Percentiles rank a stretch among this genome's conserved stretches.
Conservation (phyloP, 257 asterid species). For the Capsicum chinense region DNA sequence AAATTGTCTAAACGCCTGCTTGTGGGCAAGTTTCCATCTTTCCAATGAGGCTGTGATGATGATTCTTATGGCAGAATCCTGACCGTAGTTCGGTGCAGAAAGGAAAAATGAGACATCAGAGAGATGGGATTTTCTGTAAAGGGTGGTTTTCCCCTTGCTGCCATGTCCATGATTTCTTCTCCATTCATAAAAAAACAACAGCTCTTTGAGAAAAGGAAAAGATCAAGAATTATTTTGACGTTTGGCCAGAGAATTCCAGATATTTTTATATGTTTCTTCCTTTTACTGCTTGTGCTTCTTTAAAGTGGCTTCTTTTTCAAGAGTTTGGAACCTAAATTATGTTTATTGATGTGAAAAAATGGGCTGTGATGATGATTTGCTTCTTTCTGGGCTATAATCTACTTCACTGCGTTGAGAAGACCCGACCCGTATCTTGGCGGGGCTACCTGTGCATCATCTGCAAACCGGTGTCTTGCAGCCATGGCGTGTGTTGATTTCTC, state of each 20-base stretch:
- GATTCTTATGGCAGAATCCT: too few relatives aligned
- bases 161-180: constrained; percentile 37
- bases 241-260: not conserved
- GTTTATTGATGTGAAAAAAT: not conserved
- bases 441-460: not conserved
- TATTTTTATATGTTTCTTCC: not conserved
- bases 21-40: not conserved
- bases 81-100: too few relatives aligned
- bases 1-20: not conserved
- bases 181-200: not conserved
- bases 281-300: not conserved
- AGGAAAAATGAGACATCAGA: not conserved
- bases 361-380: not conserved
- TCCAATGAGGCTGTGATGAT: not conserved
- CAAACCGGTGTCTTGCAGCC: not conserved
- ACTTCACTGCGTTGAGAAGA: not conserved
- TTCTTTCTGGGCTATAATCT: not conserved
- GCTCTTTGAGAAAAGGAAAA: not conserved
- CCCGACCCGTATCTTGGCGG: not conserved
- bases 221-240: not conserved
- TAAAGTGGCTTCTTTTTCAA: not conserved
- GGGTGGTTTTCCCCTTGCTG: constrained; percentile 48
- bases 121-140: constrained; percentile 30
- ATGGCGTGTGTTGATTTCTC: not conserved
- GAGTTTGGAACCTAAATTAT: not conserved